phyloP scores from a whole-genome alignment of 139 green algal species.

The Chlorella sorokiniana region DNA sequence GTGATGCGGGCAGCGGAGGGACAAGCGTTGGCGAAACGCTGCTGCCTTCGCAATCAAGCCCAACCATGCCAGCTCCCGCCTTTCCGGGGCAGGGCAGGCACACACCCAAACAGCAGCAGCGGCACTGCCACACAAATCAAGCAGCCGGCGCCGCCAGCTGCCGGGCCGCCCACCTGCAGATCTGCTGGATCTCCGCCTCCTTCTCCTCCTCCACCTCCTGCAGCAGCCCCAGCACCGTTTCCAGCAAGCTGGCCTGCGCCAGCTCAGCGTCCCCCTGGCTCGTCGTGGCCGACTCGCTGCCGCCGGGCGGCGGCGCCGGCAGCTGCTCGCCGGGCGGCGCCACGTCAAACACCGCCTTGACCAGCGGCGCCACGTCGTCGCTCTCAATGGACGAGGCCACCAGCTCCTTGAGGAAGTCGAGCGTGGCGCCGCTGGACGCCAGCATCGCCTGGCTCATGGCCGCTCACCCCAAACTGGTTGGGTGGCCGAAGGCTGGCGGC shows the following conservation, averaged over 20 bases:
- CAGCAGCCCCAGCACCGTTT: conserved; percentile 38
- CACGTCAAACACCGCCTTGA: conserved; percentile 21
- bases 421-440: not conserved
- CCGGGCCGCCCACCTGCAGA: conserved; percentile 43
- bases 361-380: conserved; percentile 22
- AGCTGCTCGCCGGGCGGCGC: not conserved
- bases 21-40: too few species aligned
- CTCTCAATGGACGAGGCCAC: conserved; percentile 7
- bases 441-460: not conserved
- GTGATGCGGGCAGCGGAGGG: too few species aligned
- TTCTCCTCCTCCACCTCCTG: conserved; percentile 55
- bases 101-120: too few species aligned
- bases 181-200: conserved; percentile 48
- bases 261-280: not conserved
- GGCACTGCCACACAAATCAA: not conserved
- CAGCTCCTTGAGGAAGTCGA: not conserved
- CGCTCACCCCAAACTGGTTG: not conserved
- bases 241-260: not conserved
- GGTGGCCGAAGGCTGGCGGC: not conserved
- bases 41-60: too few species aligned
- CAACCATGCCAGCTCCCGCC: too few species aligned
- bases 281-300: conserved; percentile 21
- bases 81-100: too few species aligned
- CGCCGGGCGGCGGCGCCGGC: not conserved
- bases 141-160: not conserved